Conservation (phyloP, 225 moss, liverwort and hornwort genomes). For the Physcomitrium patens region DNA sequence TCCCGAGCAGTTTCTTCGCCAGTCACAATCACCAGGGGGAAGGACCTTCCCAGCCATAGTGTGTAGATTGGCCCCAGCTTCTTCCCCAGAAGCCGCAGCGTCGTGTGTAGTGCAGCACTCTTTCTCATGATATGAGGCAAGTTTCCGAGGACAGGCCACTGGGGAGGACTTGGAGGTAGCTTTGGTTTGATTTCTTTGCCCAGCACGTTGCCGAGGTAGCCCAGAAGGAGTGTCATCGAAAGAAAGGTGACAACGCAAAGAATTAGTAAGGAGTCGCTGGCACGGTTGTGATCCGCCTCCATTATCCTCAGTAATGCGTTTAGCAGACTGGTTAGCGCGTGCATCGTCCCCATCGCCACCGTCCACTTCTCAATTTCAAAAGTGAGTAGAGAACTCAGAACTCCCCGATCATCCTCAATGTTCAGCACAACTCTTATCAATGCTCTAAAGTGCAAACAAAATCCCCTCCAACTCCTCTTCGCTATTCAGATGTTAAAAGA, state of each 20-base stretch:
- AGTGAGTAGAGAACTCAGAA: too few species aligned
- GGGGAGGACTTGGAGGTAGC: slow-evolving; percentile 54
- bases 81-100: slow-evolving; percentile 37
- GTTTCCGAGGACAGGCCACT: slow-evolving; percentile 60
- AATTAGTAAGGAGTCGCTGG: neutral
- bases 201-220: neutral
- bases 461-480: too few species aligned
- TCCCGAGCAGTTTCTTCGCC: slow-evolving; percentile 48
- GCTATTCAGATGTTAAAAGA: too few species aligned
- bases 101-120: slow-evolving; percentile 33
- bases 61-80: slow-evolving; percentile 62
- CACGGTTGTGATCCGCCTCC: too few species aligned
- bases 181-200: slow-evolving; percentile 19
- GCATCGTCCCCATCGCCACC: too few species aligned
- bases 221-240: slow-evolving; percentile 20
- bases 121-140: slow-evolving; percentile 34
- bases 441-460: too few species aligned
- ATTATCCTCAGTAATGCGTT: too few species aligned
- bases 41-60: slow-evolving; percentile 48
- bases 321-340: too few species aligned
- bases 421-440: too few species aligned
- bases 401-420: too few species aligned
- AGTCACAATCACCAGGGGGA: slow-evolving; percentile 52
- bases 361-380: too few species aligned
- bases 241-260: slow-evolving; percentile 24